Base-by-base conservation (phyloP, 176 grass and related monocot species). In the Aegilops umbellulata region DNA sequence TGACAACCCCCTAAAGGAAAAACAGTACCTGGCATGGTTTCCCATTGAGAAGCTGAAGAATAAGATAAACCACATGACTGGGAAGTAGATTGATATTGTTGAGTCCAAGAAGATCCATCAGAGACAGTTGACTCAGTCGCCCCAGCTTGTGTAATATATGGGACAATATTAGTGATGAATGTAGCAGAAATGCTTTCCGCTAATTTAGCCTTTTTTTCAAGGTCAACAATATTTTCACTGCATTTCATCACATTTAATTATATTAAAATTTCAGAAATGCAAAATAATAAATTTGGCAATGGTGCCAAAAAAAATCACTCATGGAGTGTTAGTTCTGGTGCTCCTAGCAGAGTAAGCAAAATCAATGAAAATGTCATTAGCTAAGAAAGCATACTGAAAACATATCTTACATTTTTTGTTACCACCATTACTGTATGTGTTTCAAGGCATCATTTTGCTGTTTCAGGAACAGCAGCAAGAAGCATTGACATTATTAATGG, bases 21-120 rank as follows among this genome's bases (percentile, higher is more conserved):
- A 69, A 79, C 69, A 69, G 68, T 80, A 91, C 47, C 75, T 22
- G 89, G 67, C 7, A 53, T 69, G 23, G 42, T 84, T 80, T 47
- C 71, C 85, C 76, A 80, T 46, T 84, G 89, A 80, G 47, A 81
- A 31, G 85, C 68, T 63, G 85, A 69, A 76, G 77, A 74, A 65
- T 53, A 87, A 87, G 80, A 36, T 47, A 91, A 47, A 69, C 81
- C 89, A 91, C 46, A 80, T 60, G 80, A 61, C 61, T 91, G 81
- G 68, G 81, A 87, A 80, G 47, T 87, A 91, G 85, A 91, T 35
- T 81, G 81, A 81, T 68, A 69, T 4, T 91, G 81, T 68, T 81
- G 85, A 81, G 70, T 78, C 80, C 32, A 87, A 84, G 80, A 84
- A 76, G 81, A 84, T 51, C 76, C 85, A 87, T 87, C 81, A 87